Evolutionary conservation across 768 basidiomycete genomes (phyloP).

Genomic region (Pulveroboletus sp.): DNA sequence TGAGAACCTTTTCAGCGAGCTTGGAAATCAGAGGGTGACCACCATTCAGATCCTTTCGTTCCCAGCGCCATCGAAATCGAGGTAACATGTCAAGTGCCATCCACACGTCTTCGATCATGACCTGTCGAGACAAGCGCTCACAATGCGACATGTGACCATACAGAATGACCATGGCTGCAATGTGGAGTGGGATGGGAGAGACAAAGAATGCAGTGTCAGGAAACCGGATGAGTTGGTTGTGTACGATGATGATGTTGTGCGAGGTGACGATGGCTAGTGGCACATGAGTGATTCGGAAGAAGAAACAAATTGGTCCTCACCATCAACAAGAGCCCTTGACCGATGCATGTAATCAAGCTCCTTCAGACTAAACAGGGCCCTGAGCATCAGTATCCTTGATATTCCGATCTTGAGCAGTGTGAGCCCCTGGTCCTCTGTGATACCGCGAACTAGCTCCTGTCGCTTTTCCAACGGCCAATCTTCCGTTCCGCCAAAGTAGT

Average conservation of each 20-base stretch:
- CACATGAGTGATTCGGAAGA: conserved; percentile 6
- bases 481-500: conserved; percentile 76
- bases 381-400: conserved; percentile 69
- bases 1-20: conserved; percentile 79
- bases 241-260: conserved; percentile 84
- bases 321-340: conserved; percentile 73
- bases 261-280: conserved; percentile 74
- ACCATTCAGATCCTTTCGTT: conserved; percentile 76
- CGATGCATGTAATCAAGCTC: conserved; percentile 65
- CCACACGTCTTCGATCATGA: conserved; percentile 80
- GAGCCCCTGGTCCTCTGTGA: conserved; percentile 78
- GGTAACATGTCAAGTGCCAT: conserved; percentile 87
- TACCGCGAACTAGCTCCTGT: conserved; percentile 63
- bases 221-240: conserved; percentile 79
- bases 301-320: conserved; percentile 37
- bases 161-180: conserved; percentile 88
- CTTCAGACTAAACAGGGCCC: conserved; percentile 77
- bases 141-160: conserved; percentile 84
- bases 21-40: conserved; percentile 83
- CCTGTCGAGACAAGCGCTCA: conserved; percentile 58
- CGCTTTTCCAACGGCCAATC: conserved; percentile 69
- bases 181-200: conserved; percentile 85
- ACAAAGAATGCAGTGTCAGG: conserved; percentile 88
- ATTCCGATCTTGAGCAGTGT: conserved; percentile 84
- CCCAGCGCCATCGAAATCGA: conserved; percentile 90